phyloP scores from a whole-genome alignment of 768 basidiomycete genomes.

The Suillus ampliporus region DNA sequence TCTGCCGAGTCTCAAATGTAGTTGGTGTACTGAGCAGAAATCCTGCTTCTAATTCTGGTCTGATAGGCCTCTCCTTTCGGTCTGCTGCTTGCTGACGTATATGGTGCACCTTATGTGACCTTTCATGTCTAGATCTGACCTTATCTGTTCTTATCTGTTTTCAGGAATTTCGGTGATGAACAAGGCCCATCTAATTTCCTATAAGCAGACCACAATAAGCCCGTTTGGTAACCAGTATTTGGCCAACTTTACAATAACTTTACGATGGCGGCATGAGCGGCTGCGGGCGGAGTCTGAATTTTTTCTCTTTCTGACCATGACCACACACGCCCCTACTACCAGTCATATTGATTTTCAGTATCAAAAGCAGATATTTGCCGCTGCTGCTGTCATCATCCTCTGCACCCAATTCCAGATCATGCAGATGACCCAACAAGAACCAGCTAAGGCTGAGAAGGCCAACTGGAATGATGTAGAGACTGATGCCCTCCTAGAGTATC shows the following conservation, averaged over 20 bases:
- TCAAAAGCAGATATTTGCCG: neutral
- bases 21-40: no score
- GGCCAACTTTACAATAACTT: neutral
- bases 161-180: no score
- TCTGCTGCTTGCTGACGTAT: no score
- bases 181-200: no score
- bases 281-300: neutral
- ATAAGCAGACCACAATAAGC: no score
- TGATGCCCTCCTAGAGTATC: neutral
- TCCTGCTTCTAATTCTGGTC: no score
- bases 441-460: neutral
- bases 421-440: neutral
- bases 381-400: neutral
- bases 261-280: neutral
- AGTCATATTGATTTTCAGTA: neutral
- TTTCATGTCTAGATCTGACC: no score
- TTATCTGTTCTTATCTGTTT: no score
- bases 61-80: no score
- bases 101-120: no score
- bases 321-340: neutral
- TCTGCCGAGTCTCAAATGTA: no score
- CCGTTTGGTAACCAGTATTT: neutral
- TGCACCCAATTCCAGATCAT: neutral
- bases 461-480: neutral
- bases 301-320: neutral